Base-by-base conservation (phyloP, 805 yeast species). In the Cyberlindnera xylosilytica region DNA sequence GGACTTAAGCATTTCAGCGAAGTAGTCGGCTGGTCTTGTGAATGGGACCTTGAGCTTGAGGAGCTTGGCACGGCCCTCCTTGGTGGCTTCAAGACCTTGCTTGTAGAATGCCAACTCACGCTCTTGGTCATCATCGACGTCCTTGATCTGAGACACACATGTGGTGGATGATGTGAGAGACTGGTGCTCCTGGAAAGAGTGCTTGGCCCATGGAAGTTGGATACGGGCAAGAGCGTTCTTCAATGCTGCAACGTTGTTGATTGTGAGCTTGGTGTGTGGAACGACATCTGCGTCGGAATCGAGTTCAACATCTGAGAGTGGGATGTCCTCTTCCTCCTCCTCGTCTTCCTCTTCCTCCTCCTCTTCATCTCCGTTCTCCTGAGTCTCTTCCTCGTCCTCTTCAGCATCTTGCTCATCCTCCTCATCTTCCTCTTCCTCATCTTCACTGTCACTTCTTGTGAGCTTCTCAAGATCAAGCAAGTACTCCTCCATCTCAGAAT, bases 1-100 rank as follows among this genome's bases (percentile, higher is more conserved):
- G 41, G 90, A 83, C 70, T 93, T 93, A 46, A 89, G 87, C 99
- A 93, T 93, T 68, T 93, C 99, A 16, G 99, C 99, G 69, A 93
- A 93, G 65, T 87, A 93, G 63, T 93, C 99, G 57, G 78, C 69
- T 28, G 99, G 99, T 64, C 99, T 79, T 22, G 95, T 74, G 63
- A 93, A 93, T 46, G 97, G 88, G 24, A 91, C 80, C 59, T 83
- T 82, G 52, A 86, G 74, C 57, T 80, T 80, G 38, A 80, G 67
- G 32, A 86, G 70, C 41, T 77, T 76, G 36, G 73, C 63, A 58
- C 91, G 81, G 20, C 86, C 96, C 53, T 74, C 78, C 39, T 74
- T 66, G 22, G 86, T 93, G 4, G 97, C 95, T 39, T 78, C 83
- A 44, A 93, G 75, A 6, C 95, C 96, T 69, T 93, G 99, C 62